phyloP scores from a whole-genome alignment of 805 yeast genomes.

The Starmerella floris region DNA sequence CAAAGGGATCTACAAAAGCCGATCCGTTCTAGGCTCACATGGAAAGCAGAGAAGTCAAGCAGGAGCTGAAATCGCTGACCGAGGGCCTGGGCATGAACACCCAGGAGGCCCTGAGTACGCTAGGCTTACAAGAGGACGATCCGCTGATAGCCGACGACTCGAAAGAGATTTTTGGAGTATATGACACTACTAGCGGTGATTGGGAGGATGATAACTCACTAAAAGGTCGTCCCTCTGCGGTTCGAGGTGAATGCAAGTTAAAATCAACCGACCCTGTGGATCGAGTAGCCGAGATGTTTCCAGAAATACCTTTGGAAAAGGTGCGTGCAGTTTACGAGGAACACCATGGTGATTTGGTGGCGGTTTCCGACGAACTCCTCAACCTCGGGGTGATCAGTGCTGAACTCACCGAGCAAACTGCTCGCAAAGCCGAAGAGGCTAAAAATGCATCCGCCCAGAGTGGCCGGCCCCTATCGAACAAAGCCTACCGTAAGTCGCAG shows the following conservation, averaged over 20 bases:
- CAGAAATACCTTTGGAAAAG: conserved; percentile 1
- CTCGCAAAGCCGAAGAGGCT: neutral
- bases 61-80: conserved; percentile 2
- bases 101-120: conserved; percentile 4
- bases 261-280: neutral
- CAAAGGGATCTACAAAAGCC: too few relatives aligned
- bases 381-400: conserved; percentile 3
- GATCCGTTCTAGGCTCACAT: too few relatives aligned
- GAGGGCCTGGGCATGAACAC: conserved; percentile 1
- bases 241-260: too few relatives aligned
- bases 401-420: conserved; percentile 1
- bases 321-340: neutral
- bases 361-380: conserved; percentile 11
- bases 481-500: neutral
- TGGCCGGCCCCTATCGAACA: neutral
- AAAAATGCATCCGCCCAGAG: too few relatives aligned
- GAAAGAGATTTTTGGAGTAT: neutral
- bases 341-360: conserved; percentile 3
- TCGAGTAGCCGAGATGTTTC: conserved; percentile 12
- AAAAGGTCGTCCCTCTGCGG: neutral
- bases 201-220: neutral
- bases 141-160: neutral
- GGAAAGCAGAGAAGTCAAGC: neutral
- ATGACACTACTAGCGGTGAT: neutral
- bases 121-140: conserved; percentile 6